These are phyloP conservation scores for Sporothrix protearum DNA, from an alignment of 2,329 filamentous ascomycete species.

Conservation along the genomic window DNA sequence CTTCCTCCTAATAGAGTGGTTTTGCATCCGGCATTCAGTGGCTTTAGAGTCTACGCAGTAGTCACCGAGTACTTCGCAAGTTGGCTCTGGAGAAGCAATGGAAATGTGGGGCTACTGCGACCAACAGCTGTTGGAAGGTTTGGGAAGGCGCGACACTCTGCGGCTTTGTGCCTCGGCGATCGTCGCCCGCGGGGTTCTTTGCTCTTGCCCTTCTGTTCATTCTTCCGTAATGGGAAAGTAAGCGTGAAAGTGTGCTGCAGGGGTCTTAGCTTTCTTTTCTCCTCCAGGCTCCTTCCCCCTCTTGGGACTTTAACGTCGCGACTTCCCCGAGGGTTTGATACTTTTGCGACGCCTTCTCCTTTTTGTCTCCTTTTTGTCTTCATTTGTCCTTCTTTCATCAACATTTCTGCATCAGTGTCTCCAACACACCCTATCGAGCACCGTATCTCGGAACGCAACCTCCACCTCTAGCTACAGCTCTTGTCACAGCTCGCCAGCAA, in stretches of 20 bases:
- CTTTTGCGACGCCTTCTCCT: background rate
- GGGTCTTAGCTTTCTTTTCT: background rate
- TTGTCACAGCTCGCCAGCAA: no score
- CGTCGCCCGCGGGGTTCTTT: background rate
- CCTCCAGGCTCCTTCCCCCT: background rate
- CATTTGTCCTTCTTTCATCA: background rate
- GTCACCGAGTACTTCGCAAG: no score
- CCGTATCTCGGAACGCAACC: background rate
- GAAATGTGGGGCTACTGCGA: background rate
- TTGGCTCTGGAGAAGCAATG: background rate
- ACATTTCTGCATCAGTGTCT: background rate
- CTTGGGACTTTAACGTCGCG: background rate
- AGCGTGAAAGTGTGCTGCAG: no score
- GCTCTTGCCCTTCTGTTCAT: background rate
- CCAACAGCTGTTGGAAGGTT: background rate
- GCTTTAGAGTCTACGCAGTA: background rate
- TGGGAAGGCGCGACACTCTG: background rate
- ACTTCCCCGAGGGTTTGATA: background rate
- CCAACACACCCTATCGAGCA: background rate
- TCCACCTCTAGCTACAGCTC: background rate
- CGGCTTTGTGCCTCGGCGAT: constrained; percentile 7
- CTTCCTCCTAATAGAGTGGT: no score
- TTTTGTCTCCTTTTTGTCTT: background rate
- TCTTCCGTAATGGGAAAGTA: no score
- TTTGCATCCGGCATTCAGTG: no score